Evolutionary conservation across 1,284 basidiomycete species (phyloP), one percentile per base, ranked within the genome.

Genomic region (Amylostereum chailletii): DNA sequence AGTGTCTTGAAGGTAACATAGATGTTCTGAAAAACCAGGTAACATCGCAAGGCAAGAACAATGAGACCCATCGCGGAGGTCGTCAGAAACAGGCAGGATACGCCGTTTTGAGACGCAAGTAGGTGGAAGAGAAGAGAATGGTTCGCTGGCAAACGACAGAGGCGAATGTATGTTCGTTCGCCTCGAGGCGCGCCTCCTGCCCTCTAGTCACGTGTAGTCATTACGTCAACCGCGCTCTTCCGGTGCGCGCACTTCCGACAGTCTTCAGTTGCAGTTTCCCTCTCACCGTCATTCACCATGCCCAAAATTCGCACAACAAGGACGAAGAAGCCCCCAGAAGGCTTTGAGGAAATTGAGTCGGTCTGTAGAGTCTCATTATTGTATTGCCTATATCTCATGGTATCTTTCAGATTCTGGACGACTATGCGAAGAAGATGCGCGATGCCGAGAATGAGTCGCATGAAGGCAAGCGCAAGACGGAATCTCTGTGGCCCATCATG

Each of bases 401-500:
- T 9, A 4, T 8, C 26, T 42, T 46, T 38, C 65, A 94, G 85
- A 83, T 94, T 55, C 81, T 95, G 56, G 91, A 94, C 60, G 92
- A 95, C 69, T 95, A 94, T 64, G 88, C 90, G 43, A 91, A 91
- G 76, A 94, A 94, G 74, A 95, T 95, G 93, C 77, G 93, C 55
- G 92, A 95, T 65, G 94, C 93, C 7, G 96, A 99, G 76, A 96
- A 93, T 61, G 94, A 98, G 70, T 84, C 86, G 5, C 93, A 97
- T 62, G 96, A 99, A 65, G 95, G 95, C 53, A 99, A 99, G 70
- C 87, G 96, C 63, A 96, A 94, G 71, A 83, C 88, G 32, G 96
- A 99, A 71, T 88, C 89, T 1, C 71, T 97, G n/a, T 99, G 96
- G 96, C 94, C 95, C 42, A 97, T 99, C 58, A 97, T 99, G 91